These are phyloP conservation scores for Xylaria sp. DNA, from an alignment of 2,329 filamentous ascomycete genomes.

Conservation along the genomic window DNA sequence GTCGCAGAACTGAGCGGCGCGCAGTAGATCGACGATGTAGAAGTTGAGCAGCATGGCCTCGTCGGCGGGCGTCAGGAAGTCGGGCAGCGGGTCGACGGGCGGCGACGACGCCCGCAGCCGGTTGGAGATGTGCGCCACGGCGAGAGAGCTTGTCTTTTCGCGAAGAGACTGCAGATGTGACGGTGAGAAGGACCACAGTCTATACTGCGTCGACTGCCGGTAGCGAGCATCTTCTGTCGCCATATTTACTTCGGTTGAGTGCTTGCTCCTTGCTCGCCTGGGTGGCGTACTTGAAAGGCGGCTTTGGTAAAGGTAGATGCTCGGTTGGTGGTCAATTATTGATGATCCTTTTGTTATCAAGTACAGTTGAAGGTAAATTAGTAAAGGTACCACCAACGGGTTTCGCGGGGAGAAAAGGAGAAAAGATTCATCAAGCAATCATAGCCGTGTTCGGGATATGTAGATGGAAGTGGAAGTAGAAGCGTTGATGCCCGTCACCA, in stretches of 20 bases:
- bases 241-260: conserved; percentile 59
- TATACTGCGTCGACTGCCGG: conserved; percentile 87
- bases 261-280: background rate
- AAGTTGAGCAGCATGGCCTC: conserved; percentile 84
- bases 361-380: background rate
- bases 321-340: background rate
- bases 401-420: background rate
- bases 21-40: conserved; percentile 72
- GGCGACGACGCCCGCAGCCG: conserved; percentile 66
- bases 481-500: too few species aligned
- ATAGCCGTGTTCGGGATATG: background rate
- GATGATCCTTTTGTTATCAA: background rate
- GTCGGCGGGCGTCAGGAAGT: conserved; percentile 85
- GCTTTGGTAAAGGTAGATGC: background rate
- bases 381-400: background rate
- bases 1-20: conserved; percentile 65
- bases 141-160: conserved; percentile 80
- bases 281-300: background rate
- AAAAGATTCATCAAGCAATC: background rate
- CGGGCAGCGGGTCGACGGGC: conserved; percentile 66
- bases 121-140: conserved; percentile 69
- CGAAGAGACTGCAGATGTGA: conserved; percentile 77
- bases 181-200: conserved; percentile 91
- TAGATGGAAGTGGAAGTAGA: too few species aligned
- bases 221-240: conserved; percentile 90